Evolutionary conservation across 805 yeast genomes (phyloP).

Genomic region (Saccharomyces kudriavzevii): DNA sequence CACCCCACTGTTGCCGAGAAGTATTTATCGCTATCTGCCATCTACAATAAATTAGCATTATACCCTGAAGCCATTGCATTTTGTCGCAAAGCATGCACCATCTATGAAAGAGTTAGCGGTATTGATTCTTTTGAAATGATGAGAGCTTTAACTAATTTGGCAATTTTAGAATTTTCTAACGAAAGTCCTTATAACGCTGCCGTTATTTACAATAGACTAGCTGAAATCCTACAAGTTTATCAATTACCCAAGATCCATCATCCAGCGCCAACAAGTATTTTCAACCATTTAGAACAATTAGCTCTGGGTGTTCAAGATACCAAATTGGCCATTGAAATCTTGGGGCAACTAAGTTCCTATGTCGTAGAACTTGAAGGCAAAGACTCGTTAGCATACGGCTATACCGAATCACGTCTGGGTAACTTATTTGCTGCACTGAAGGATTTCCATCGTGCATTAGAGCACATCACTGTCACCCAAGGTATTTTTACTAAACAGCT

Average conservation of each 20-base stretch:
- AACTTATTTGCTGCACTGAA: slow-evolving; percentile 47
- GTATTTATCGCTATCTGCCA: slow-evolving; percentile 56
- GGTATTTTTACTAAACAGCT: slow-evolving; percentile 46
- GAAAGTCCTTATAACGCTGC: slow-evolving; percentile 55
- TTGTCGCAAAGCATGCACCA: slow-evolving; percentile 59
- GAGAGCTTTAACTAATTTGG: slow-evolving; percentile 65
- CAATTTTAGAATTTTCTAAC: slow-evolving; percentile 57
- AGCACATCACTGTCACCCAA: slow-evolving; percentile 48
- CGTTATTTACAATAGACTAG: slow-evolving; percentile 51
- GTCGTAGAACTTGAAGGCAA: slow-evolving; percentile 48
- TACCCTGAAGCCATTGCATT: slow-evolving; percentile 51
- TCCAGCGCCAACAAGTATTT: slow-evolving; percentile 59
- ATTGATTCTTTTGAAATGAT: slow-evolving; percentile 71
- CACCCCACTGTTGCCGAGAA: slow-evolving; percentile 73
- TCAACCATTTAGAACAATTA: slow-evolving; percentile 43
- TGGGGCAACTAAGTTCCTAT: slow-evolving; percentile 44
- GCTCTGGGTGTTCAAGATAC: slow-evolving; percentile 48
- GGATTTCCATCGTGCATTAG: slow-evolving; percentile 49
- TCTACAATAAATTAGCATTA: slow-evolving; percentile 53
- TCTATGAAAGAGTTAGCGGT: slow-evolving; percentile 76
- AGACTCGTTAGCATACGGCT: slow-evolving; percentile 53
- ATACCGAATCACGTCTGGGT: slow-evolving; percentile 60
- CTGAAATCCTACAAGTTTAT: slow-evolving; percentile 32
- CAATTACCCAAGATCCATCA: slow-evolving; percentile 54
- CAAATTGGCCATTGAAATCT: slow-evolving; percentile 47